Evolutionary conservation across 768 basidiomycete species (phyloP).

Genomic region (Auricularia heimuer): DNA sequence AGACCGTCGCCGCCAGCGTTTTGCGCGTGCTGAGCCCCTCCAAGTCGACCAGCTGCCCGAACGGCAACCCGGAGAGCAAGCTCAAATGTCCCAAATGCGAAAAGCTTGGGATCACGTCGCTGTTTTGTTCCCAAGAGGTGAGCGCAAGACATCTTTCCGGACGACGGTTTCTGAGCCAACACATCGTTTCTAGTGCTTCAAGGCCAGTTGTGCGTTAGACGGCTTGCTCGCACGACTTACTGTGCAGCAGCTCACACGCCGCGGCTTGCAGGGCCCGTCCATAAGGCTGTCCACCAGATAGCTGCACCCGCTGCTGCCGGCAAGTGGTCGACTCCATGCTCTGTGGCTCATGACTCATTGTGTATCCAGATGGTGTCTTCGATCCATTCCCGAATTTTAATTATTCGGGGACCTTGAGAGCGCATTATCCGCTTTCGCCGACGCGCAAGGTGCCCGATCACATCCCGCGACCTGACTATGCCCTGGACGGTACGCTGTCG

Average conservation of each 20-base stretch:
- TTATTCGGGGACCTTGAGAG: constrained; percentile 75
- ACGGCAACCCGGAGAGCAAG: constrained; percentile 1
- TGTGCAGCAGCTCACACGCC: not conserved
- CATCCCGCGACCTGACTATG: constrained; percentile 86
- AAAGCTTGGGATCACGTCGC: not conserved
- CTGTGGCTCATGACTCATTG: not conserved
- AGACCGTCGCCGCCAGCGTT: not conserved
- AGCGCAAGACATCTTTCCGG: not conserved
- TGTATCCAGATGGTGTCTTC: constrained; percentile 53
- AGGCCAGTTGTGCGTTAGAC: not conserved
- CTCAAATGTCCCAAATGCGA: constrained; percentile 1
- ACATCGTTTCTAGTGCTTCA: not conserved
- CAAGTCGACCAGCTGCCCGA: not conserved
- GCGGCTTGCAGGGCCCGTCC: not conserved
- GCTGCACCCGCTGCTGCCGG: not conserved
- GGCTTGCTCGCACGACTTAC: not conserved
- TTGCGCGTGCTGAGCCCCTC: not conserved
- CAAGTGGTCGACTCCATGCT: not conserved
- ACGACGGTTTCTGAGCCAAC: not conserved
- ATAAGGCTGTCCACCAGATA: not conserved
- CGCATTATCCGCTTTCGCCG: constrained; percentile 80
- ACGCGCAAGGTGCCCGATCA: constrained; percentile 69
- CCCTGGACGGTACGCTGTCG: constrained; percentile 47
- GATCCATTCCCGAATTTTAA: constrained; percentile 68
- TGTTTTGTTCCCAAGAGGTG: not conserved